Evolutionary conservation across 2,329 filamentous ascomycete species (phyloP).

Genomic region (Curvularia hawaiiensis): DNA sequence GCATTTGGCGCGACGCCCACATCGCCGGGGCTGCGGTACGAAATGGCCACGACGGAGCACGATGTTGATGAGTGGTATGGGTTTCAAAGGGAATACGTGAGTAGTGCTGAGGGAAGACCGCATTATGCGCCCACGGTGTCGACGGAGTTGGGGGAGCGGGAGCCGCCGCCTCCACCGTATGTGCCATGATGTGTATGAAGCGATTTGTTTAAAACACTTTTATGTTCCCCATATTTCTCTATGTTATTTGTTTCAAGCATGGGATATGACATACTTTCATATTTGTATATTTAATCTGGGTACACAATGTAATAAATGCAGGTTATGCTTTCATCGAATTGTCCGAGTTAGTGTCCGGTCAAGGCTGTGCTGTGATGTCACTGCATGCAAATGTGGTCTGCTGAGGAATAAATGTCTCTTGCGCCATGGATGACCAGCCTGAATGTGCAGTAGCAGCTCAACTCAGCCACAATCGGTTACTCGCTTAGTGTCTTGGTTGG

Average conservation of each 20-base stretch:
- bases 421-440: background rate
- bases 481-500: background rate
- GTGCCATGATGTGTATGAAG: background rate
- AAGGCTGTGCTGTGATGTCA: background rate
- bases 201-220: no score
- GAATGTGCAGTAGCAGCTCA: background rate
- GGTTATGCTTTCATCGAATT: background rate
- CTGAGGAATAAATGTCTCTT: background rate
- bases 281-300: background rate
- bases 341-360: background rate
- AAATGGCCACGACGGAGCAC: conserved; percentile 16
- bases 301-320: background rate
- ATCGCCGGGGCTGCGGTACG: conserved; percentile 24
- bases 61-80: conserved; percentile 36
- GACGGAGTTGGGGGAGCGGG: conserved; percentile 30
- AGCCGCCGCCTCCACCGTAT: conserved; percentile 21
- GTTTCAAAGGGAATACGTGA: conserved; percentile 17
- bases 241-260: background rate
- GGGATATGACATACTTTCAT: background rate
- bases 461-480: background rate
- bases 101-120: background rate
- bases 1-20: conserved; percentile 31
- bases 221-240: background rate
- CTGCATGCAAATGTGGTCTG: background rate
- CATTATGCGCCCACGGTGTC: conserved; percentile 28